Evolutionary conservation across 2,329 filamentous ascomycete genomes (phyloP).

Genomic region (Furcasterigmium sp.): DNA sequence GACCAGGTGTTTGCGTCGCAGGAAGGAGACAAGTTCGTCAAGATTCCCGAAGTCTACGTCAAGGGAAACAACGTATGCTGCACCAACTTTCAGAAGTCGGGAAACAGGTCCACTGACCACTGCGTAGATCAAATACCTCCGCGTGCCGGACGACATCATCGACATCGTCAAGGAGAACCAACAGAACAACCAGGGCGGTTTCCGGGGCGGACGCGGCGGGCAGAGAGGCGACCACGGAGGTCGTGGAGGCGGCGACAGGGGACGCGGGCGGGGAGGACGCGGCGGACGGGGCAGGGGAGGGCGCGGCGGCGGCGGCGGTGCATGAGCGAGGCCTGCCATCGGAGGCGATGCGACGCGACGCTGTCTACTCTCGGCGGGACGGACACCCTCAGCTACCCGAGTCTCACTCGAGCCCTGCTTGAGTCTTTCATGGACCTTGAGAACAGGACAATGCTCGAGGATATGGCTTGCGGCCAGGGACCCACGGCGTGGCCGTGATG

Average conservation of each 20-base stretch:
- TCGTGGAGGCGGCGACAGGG: conserved; percentile 50
- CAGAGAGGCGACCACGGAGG: conserved; percentile 50
- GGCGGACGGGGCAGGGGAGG: conserved; percentile 19
- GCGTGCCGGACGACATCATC: conserved; percentile 94
- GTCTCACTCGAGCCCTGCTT: too few species aligned
- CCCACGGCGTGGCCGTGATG: too few species aligned
- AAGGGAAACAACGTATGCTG: conserved; percentile 87
- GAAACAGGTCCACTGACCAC: neutral
- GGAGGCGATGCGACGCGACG: too few species aligned
- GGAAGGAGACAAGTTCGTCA: conserved; percentile 92
- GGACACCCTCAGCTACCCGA: too few species aligned
- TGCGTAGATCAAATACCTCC: conserved; percentile 92
- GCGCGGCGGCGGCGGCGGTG: conserved; percentile 5
- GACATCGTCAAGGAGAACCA: conserved; percentile 92
- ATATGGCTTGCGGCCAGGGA: too few species aligned
- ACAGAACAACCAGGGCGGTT: conserved; percentile 59
- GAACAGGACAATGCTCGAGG: too few species aligned
- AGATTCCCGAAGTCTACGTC: conserved; percentile 90
- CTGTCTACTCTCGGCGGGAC: too few species aligned
- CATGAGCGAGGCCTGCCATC: neutral
- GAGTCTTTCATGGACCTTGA: too few species aligned
- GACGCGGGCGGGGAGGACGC: conserved; percentile 48
- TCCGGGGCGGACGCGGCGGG: conserved; percentile 60
- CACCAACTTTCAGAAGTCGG: neutral
- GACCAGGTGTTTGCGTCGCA: conserved; percentile 19